Base-by-base conservation (phyloP, 495 filamentous ascomycete species). In the Choiromyces venosus region DNA sequence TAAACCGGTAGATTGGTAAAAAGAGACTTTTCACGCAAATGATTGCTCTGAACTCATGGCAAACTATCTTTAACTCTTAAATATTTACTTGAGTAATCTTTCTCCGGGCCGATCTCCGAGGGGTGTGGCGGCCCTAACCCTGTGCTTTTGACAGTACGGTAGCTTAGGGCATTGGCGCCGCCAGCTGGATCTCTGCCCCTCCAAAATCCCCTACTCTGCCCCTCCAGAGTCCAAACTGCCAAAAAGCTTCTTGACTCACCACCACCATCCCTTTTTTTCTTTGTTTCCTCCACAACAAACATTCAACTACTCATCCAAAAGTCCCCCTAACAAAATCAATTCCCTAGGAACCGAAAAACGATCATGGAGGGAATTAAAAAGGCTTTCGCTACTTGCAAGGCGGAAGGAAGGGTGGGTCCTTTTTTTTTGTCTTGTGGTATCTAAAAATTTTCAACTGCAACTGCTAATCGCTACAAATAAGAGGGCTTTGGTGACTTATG, bases 401-500 rank as follows among this genome's bases (percentile, higher is more conserved):
- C 88, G 73, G 86, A 91, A 83, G 84, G 84, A 71, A 83, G 89
- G 82, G 90, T 91, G 84, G 67, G 87, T 77, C 69, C 52, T 44
- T 19, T 44, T 19, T 21, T 66, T 29, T 35, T 37, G 37, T 19
- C 4, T 37, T 52, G 21, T 18, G 7, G 84, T 74, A 83, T 86
- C 74, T 38, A 78, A 69, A 76, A 64, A n/a, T 1, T n/a, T 73
- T 25, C 69, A 72, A 76, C 36, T 39, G 39, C 38, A 68, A 38
- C 80, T 82, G 71, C 81, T 71, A 29, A 66, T 19, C 19, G 38
- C 37, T n/a, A 39, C 70, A 71, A 84, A 68, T 37, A 72, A 87
- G 90, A 81, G 89, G 40, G 94, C 95, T 66, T 86, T 99, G 67
- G 92, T 99, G 70, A 93, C 94, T 40, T 99, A 99, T 86, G 91